Evolutionary conservation across 1,284 basidiomycete genomes (phyloP).

Genomic region (Sphagnurus paluster): DNA sequence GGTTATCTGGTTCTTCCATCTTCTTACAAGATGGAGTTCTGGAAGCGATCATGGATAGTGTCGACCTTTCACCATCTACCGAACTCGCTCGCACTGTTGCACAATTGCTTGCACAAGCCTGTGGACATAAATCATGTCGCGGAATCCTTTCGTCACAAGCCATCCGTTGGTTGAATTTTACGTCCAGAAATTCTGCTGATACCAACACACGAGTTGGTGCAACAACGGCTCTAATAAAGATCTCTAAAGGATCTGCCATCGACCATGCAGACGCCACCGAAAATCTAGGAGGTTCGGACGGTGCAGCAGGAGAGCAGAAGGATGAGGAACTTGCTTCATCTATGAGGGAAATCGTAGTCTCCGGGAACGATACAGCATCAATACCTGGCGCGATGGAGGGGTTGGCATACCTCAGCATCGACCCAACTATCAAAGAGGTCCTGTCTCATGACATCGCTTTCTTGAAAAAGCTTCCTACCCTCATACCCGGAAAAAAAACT

Average conservation of each 20-base stretch:
- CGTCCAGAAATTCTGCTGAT: conserved; percentile 50
- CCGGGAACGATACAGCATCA: conserved; percentile 37
- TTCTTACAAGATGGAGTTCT: conserved; percentile 62
- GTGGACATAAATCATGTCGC: conserved; percentile 72
- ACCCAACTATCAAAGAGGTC: conserved; percentile 64
- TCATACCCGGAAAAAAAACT: conserved; percentile 50
- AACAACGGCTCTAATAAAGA: conserved; percentile 77
- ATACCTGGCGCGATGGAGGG: conserved; percentile 76
- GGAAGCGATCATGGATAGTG: conserved; percentile 60
- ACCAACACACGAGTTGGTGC: conserved; percentile 57
- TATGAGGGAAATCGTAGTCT: conserved; percentile 59
- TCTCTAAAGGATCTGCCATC: conserved; percentile 56
- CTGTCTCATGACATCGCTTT: conserved; percentile 59
- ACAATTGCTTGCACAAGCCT: conserved; percentile 71
- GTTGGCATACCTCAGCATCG: conserved; percentile 76
- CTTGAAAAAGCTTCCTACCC: conserved; percentile 60
- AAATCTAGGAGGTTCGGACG: conserved; percentile 26
- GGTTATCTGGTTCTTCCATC: conserved; percentile 59
- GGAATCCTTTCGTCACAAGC: conserved; percentile 55
- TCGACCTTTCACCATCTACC: conserved; percentile 59
- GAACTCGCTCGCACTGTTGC: conserved; percentile 56
- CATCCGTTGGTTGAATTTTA: conserved; percentile 60
- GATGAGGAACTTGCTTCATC: conserved; percentile 52
- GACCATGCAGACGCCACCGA: conserved; percentile 43
- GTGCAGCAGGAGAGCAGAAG: conserved; percentile 24